phyloP scores from a whole-genome alignment of 768 basidiomycete genomes.

The Termitomyces sp. region DNA sequence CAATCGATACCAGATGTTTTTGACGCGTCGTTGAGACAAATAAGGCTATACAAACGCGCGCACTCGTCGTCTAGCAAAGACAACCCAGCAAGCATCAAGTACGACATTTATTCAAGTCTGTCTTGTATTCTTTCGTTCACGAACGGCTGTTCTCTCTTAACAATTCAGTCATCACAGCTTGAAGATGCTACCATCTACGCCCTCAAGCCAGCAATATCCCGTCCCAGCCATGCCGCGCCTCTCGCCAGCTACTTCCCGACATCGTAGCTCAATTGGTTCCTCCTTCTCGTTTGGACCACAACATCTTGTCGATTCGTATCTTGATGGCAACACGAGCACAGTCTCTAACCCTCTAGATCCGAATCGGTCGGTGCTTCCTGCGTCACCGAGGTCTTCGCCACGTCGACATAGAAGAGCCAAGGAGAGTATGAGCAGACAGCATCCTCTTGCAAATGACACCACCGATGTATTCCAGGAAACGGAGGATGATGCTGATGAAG shows the following conservation, averaged over 20 bases:
- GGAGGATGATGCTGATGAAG: constrained; percentile 53
- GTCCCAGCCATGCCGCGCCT: constrained; percentile 45
- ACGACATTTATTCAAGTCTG: background rate
- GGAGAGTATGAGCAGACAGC: constrained; percentile 41
- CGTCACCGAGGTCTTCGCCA: constrained; percentile 69
- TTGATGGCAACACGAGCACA: constrained; percentile 41
- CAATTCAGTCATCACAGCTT: background rate
- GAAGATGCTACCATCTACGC: constrained; percentile 42
- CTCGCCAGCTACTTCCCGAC: constrained; percentile 52
- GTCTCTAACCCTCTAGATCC: constrained; percentile 50
- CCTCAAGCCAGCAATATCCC: constrained; percentile 35
- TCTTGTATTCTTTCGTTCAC: background rate
- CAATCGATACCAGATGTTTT: too few relatives aligned
- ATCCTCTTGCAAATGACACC: constrained; percentile 76
- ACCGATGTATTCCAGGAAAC: constrained; percentile 72
- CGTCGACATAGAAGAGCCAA: constrained; percentile 49
- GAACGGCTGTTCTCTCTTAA: background rate
- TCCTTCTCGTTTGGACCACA: constrained; percentile 84
- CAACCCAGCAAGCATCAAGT: background rate
- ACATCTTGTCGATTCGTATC: constrained; percentile 64
- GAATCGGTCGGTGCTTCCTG: constrained; percentile 69
- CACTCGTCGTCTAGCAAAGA: too few relatives aligned
- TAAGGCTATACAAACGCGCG: constrained; percentile 1
- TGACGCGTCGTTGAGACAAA: background rate
- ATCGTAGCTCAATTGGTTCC: constrained; percentile 66